Percentiles rank a stretch among this genome's conserved stretches.
Conservation (phyloP, 768 basidiomycete genomes). For the Podaxis sp. region DNA sequence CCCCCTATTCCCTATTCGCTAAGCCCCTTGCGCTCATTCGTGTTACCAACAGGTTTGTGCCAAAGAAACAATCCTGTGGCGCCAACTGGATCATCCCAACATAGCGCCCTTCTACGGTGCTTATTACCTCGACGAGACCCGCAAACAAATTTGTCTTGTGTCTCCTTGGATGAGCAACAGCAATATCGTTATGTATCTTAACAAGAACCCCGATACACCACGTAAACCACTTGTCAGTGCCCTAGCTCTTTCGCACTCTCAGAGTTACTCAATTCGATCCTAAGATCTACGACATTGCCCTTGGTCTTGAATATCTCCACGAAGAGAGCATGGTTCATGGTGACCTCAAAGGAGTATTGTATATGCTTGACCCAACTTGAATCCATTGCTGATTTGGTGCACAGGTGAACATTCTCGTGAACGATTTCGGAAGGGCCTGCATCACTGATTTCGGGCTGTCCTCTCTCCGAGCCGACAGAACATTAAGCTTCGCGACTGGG, state of each 20-base stretch:
- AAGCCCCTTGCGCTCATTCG: too few relatives aligned
- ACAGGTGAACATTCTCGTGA: constrained; percentile 18
- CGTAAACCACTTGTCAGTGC: constrained; percentile 2
- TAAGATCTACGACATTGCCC: constrained; percentile 15
- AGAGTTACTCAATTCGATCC: background rate
- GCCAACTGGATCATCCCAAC: background rate
- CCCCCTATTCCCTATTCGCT: too few relatives aligned
- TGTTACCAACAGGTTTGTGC: background rate
- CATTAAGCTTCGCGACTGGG: background rate
- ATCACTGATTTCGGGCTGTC: constrained; percentile 19
- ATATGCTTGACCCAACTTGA: background rate
- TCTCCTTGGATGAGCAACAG: constrained; percentile 18
- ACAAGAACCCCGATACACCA: background rate
- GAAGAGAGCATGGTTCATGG: constrained; percentile 16
- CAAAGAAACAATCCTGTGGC: constrained; percentile 7
- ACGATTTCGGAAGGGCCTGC: constrained; percentile 13
- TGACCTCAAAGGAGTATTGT: constrained; percentile 19
- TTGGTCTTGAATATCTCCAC: constrained; percentile 17
- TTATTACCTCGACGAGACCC: background rate
- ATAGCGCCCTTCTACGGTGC: constrained; percentile 3
- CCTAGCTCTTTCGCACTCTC: background rate
- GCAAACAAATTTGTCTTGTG: background rate
- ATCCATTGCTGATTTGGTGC: background rate
- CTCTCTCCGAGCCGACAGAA: constrained; percentile 4
- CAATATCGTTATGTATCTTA: constrained; percentile 5